Conservation (phyloP, 257 asterid genomes). For the Ilex asprella region DNA sequence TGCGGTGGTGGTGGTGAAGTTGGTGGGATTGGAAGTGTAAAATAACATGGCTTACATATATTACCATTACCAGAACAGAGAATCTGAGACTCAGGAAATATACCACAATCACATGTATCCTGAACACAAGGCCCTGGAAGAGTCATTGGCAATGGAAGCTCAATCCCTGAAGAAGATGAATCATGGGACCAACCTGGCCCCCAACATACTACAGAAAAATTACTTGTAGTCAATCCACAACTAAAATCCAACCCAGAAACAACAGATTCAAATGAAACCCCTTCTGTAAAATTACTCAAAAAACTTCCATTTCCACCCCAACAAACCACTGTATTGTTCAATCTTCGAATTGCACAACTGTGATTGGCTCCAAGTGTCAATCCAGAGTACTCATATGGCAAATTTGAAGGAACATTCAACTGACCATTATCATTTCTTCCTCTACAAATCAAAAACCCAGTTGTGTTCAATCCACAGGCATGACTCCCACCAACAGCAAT, state of each 20-base stretch:
- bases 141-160: conserved; percentile 46
- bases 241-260: conserved; percentile 63
- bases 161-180: conserved; percentile 25
- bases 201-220: conserved; percentile 75
- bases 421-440: conserved; percentile 55
- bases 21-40: conserved; percentile 17
- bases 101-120: conserved; percentile 45
- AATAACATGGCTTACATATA: conserved; percentile 69
- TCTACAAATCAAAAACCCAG: conserved; percentile 49
- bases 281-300: conserved; percentile 22
- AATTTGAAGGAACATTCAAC: conserved; percentile 41
- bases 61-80: conserved; percentile 69
- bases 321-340: conserved; percentile 57
- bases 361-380: conserved; percentile 61
- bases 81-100: conserved; percentile 52
- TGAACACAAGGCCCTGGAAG: conserved; percentile 68
- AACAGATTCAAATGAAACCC: conserved; percentile 55
- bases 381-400: conserved; percentile 26
- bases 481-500: conserved; percentile 58
- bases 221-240: conserved; percentile 58
- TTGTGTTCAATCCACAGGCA: conserved; percentile 53
- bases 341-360: conserved; percentile 53
- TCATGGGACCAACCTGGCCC: conserved; percentile 63
- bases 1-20: conserved; percentile 5
- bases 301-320: conserved; percentile 58